Percentiles rank a stretch among this genome's conserved stretches.
These are phyloP conservation scores for Phytophthora crassamura DNA, from an alignment of 352 stramenopile species.

Conservation along the genomic window DNA sequence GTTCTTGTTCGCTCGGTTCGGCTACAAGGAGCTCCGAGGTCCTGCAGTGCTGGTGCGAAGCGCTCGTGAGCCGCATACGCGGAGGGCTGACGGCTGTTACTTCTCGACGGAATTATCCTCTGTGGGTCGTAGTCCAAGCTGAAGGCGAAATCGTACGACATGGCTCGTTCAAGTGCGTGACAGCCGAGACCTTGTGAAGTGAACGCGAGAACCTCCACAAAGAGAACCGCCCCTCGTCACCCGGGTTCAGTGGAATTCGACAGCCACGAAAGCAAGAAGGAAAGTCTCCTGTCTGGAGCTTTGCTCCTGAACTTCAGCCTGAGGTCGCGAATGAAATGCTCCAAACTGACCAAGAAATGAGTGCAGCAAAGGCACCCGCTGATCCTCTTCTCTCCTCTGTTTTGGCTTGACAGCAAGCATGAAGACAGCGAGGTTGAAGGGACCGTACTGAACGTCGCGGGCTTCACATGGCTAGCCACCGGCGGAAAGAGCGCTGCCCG, in stretches of 20 bases:
- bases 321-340: slow-evolving; percentile 10
- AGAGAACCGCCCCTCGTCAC: not conserved
- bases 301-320: slow-evolving; percentile 12
- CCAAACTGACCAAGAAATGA: too few species aligned
- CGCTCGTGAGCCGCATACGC: slow-evolving; percentile 10
- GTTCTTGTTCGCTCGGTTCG: slow-evolving; percentile 25
- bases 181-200: slow-evolving; percentile 29
- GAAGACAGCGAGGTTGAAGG: not conserved
- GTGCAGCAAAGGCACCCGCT: too few species aligned
- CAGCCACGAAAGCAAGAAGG: slow-evolving; percentile 23
- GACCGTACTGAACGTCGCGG: not conserved
- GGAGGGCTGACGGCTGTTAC: slow-evolving; percentile 22
- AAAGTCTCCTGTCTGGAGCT: slow-evolving; percentile 7
- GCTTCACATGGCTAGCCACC: not conserved
- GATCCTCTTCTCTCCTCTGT: too few species aligned
- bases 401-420: too few species aligned
- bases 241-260: slow-evolving; percentile 10
- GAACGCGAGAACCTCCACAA: slow-evolving; percentile 7
- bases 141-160: slow-evolving; percentile 19
- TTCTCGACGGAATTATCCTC: slow-evolving; percentile 10
- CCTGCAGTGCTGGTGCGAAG: slow-evolving; percentile 21
- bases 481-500: not conserved
- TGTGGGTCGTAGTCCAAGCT: slow-evolving; percentile 10
- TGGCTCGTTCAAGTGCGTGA: slow-evolving; percentile 25
- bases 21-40: slow-evolving; percentile 7